These are phyloP conservation scores for Chernovozyma aurita DNA, from an alignment of 1,139 yeast species.

Conservation along the genomic window DNA sequence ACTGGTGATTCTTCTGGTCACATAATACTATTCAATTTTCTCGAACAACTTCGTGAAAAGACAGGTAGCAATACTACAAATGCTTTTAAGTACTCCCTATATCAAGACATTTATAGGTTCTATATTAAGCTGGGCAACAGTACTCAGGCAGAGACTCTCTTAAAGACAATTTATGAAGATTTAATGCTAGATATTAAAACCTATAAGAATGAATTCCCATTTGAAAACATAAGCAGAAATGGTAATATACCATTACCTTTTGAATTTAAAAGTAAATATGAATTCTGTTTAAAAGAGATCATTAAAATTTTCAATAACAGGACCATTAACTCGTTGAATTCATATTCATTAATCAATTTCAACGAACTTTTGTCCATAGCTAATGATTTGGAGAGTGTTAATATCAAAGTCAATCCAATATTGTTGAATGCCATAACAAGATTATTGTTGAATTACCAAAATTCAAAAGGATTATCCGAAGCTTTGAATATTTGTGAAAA, in stretches of 20 bases:
- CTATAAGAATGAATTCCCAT: constrained; percentile 12
- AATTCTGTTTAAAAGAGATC: too few relatives aligned
- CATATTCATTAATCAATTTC: too few relatives aligned
- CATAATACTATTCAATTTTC: constrained; percentile 24
- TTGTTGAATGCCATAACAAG: too few relatives aligned
- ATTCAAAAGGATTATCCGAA: not conserved
- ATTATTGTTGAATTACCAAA: not conserved
- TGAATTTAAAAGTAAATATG: not conserved
- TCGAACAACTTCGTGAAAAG: constrained; percentile 22
- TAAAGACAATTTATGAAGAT: constrained; percentile 24
- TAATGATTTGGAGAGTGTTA: not conserved
- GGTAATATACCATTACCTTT: not conserved
- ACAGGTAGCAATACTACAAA: constrained; percentile 21
- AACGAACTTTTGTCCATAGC: too few relatives aligned
- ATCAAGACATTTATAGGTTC: constrained; percentile 25
- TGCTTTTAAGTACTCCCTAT: constrained; percentile 23
- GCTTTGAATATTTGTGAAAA: constrained; percentile 24
- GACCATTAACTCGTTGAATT: too few relatives aligned
- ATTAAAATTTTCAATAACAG: too few relatives aligned
- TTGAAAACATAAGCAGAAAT: not conserved
- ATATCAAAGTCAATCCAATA: too few relatives aligned
- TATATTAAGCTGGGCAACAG: constrained; percentile 21
- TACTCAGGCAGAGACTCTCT: constrained; percentile 19
- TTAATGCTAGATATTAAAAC: constrained; percentile 13
- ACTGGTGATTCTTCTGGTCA: constrained; percentile 1